phyloP scores from a whole-genome alignment of 78 protist genomes.

The Guillardia theta region DNA sequence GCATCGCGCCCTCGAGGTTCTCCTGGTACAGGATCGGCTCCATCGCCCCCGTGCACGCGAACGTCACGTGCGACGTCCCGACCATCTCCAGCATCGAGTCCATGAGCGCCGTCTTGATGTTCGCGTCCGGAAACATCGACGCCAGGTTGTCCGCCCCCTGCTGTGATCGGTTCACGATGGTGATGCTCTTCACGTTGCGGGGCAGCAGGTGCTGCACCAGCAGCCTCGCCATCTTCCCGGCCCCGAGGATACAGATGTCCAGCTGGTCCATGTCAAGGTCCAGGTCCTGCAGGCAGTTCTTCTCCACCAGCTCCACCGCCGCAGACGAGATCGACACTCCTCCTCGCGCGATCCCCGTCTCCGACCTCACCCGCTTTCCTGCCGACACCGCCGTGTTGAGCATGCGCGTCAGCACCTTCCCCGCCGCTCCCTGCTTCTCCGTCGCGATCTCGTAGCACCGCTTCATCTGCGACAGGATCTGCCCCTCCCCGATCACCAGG shows the following conservation, averaged over 20 bases:
- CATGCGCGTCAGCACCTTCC: conserved; percentile 50
- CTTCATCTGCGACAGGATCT: conserved; percentile 50
- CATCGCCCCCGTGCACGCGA: conserved; percentile 47
- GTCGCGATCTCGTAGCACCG: conserved; percentile 35
- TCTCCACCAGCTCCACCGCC: conserved; percentile 50
- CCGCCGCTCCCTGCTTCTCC: background rate
- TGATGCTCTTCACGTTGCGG: background rate
- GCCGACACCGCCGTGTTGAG: conserved; percentile 49
- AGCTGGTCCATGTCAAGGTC: conserved; percentile 6
- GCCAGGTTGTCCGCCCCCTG: conserved; percentile 43
- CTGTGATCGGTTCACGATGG: conserved; percentile 43
- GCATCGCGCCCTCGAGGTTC: background rate
- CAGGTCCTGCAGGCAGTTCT: conserved; percentile 1
- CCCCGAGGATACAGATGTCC: conserved; percentile 48
- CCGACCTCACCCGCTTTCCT: conserved; percentile 57
- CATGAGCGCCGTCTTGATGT: background rate
- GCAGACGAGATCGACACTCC: conserved; percentile 63
- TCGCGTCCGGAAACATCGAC: conserved; percentile 39
- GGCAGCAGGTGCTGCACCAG: conserved; percentile 52
- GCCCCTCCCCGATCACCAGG: conserved; percentile 65
- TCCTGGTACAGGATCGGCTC: background rate
- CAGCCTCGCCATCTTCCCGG: conserved; percentile 55
- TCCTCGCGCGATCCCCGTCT: conserved; percentile 56
- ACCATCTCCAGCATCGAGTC: background rate
- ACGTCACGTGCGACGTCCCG: conserved; percentile 1